Conservation (phyloP, 2,329 filamentous ascomycete genomes). For the Talaromyces sp. region DNA sequence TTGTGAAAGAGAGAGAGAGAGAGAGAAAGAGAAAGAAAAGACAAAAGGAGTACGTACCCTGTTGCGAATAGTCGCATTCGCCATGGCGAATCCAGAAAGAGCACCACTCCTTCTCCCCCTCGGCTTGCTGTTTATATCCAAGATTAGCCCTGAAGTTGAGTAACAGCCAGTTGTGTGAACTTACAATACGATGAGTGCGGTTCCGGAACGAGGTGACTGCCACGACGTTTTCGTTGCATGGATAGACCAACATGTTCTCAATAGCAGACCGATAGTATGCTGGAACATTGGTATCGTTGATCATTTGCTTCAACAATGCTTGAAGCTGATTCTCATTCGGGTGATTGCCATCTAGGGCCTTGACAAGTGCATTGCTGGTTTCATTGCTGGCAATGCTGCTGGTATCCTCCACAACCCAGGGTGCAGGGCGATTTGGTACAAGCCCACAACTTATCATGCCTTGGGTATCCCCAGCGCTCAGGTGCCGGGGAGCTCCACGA, state of each 20-base stretch:
- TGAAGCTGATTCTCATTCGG: no score
- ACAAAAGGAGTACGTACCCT: conserved; percentile 51
- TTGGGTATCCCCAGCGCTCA: conserved; percentile 42
- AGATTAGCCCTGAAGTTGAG: not conserved
- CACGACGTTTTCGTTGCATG: no score
- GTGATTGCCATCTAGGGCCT: no score
- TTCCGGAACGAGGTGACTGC: no score
- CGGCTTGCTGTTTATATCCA: not conserved
- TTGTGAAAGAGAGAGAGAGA: not conserved
- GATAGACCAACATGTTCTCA: no score
- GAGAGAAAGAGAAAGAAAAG: no score
- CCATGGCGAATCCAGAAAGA: conserved; percentile 89
- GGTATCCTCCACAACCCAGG: conserved; percentile 39
- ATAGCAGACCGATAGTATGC: no score
- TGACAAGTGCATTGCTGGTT: no score
- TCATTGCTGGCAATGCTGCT: no score
- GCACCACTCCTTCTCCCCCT: conserved; percentile 72
- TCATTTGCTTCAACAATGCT: no score
- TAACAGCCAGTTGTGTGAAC: not conserved
- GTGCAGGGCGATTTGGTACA: conserved; percentile 31
- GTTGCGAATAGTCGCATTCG: conserved; percentile 80
- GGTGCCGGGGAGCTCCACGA: conserved; percentile 38
- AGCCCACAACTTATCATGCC: conserved; percentile 49
- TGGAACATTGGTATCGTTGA: no score
- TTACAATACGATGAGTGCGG: no score